Conservation (phyloP, 75 land plant species). For the Adiantum capillusveneris region DNA sequence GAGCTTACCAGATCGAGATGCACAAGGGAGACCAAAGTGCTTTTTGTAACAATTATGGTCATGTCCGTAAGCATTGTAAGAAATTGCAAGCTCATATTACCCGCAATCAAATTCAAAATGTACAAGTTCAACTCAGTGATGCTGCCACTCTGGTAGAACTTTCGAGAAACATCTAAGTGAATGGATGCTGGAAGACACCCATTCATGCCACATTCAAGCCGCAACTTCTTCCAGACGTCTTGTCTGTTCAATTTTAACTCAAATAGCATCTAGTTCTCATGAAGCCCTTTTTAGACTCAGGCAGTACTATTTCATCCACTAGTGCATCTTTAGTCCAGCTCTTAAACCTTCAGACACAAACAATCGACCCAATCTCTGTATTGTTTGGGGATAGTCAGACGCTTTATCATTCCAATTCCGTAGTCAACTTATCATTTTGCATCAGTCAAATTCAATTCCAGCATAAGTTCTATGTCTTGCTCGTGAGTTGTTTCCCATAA, state of each 20-base stretch:
- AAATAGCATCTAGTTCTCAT: neutral
- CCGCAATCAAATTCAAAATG: neutral
- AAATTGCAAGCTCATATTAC: neutral
- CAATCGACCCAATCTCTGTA: neutral
- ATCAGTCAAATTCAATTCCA: neutral
- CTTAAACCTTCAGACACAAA: neutral
- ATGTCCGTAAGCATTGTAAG: neutral
- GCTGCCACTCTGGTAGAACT: neutral
- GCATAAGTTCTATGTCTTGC: neutral
- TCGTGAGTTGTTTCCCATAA: neutral
- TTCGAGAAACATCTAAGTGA: neutral
- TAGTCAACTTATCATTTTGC: neutral
- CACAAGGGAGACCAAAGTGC: slow-evolving; percentile 4
- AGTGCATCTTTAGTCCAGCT: neutral
- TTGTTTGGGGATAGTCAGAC: neutral
- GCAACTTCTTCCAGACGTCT: neutral
- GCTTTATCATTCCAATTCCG: neutral
- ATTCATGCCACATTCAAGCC: neutral
- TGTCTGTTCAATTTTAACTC: neutral
- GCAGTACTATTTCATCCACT: slow-evolving; percentile 1
- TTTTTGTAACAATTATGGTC: slow-evolving; percentile 1
- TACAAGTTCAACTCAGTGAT: neutral
- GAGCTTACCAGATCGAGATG: neutral
- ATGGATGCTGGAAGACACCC: neutral
- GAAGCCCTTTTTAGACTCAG: neutral